These are phyloP conservation scores for Aspergillus diversus DNA, from an alignment of 495 filamentous ascomycete genomes.

Conservation along the genomic window DNA sequence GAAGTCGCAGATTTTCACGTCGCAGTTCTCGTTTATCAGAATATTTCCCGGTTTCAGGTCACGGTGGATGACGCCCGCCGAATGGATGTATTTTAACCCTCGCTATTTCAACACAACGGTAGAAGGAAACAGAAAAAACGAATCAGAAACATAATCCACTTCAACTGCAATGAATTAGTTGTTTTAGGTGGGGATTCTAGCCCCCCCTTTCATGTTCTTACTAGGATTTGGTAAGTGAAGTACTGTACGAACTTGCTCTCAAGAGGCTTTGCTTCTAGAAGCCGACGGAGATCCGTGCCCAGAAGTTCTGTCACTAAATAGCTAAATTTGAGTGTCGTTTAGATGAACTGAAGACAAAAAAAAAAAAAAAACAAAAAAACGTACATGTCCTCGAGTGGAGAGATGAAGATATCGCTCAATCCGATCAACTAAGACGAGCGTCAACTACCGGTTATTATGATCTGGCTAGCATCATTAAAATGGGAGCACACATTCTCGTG, in stretches of 20 bases:
- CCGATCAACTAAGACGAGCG: conserved; percentile 77
- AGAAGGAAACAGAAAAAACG: background rate
- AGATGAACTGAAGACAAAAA: no score
- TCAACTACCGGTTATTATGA: conserved; percentile 2
- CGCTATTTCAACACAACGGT: conserved; percentile 57
- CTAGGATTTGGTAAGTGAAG: conserved; percentile 98
- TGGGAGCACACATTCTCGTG: conserved; percentile 81
- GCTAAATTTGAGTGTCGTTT: conserved; percentile 43
- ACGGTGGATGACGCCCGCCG: conserved; percentile 94
- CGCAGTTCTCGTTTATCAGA: conserved; percentile 97
- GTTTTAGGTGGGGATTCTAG: background rate
- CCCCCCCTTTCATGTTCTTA: conserved; percentile 35
- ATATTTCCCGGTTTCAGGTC: conserved; percentile 99
- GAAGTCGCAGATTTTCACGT: conserved; percentile 99
- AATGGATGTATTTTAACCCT: conserved; percentile 98
- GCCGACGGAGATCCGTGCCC: conserved; percentile 92
- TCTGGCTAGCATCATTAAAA: conserved; percentile 20
- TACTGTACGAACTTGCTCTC: conserved; percentile 99
- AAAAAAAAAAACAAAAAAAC: conserved; percentile 30
- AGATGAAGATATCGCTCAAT: conserved; percentile 98
- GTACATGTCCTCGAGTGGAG: conserved; percentile 96
- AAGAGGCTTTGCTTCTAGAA: conserved; percentile 89
- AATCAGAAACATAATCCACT: conserved; percentile 2
- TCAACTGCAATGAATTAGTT: background rate
- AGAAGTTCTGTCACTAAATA: conserved; percentile 98